These are phyloP conservation scores for Ceratocystis albifundus DNA, from an alignment of 2,329 filamentous ascomycete species.

Conservation along the genomic window DNA sequence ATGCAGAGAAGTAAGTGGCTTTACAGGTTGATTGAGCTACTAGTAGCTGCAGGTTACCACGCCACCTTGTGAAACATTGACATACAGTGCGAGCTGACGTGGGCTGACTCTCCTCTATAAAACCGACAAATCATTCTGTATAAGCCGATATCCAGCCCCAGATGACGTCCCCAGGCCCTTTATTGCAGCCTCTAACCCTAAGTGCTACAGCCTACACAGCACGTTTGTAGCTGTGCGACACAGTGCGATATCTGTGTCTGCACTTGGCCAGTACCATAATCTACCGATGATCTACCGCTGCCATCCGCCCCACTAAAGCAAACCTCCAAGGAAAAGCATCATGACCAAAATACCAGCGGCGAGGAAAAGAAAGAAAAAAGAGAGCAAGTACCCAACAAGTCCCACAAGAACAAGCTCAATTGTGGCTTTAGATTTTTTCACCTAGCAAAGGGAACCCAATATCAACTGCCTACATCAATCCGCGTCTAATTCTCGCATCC, in stretches of 20 bases:
- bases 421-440: neutral
- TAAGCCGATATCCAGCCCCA: neutral
- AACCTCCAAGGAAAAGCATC: constrained; percentile 1
- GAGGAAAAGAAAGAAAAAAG: neutral
- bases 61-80: neutral
- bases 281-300: constrained; percentile 6
- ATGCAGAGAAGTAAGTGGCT: neutral
- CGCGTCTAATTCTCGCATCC: neutral
- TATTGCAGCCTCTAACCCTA: neutral
- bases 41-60: neutral
- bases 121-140: neutral
- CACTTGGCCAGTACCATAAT: neutral
- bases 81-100: neutral
- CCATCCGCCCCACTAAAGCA: constrained; percentile 5
- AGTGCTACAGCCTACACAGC: neutral
- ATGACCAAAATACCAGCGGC: neutral
- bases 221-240: neutral
- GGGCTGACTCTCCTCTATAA: neutral
- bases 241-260: neutral
- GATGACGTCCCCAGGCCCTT: too few species aligned
- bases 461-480: neutral
- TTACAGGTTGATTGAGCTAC: neutral
- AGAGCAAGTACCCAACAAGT: neutral
- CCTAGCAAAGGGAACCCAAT: too few species aligned
- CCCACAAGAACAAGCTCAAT: neutral